phyloP scores from a whole-genome alignment of 2,329 filamentous ascomycete species.

The Xylaria hypoxylon region DNA sequence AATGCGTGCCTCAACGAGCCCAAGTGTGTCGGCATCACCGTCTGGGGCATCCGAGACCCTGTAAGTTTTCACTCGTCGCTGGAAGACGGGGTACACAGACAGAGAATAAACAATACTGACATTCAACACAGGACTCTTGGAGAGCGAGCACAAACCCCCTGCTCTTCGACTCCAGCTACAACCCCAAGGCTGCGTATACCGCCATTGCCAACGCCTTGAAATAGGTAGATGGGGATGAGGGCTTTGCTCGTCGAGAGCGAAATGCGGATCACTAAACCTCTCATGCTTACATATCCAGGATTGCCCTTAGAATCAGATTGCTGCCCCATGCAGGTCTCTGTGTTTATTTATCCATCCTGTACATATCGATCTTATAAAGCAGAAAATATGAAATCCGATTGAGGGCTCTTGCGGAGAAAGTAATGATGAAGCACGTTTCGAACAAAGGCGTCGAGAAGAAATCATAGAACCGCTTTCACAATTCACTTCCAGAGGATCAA shows the following conservation, averaged over 20 bases:
- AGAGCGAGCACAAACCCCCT: slow-evolving; percentile 62
- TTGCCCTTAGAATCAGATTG: not conserved
- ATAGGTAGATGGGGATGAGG: not conserved
- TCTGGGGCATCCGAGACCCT: slow-evolving; percentile 66
- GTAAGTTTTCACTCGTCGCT: slow-evolving; percentile 47
- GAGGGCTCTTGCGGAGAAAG: not conserved
- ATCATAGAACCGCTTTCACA: not conserved
- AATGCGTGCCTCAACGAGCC: slow-evolving; percentile 68
- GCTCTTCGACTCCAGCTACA: slow-evolving; percentile 64
- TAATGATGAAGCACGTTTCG: not conserved
- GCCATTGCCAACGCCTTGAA: slow-evolving; percentile 53
- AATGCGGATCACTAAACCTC: not conserved
- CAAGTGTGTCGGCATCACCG: slow-evolving; percentile 74
- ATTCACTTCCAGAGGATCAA: not conserved
- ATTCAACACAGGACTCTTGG: slow-evolving; percentile 60
- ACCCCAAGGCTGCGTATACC: slow-evolving; percentile 64
- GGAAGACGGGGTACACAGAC: not conserved
- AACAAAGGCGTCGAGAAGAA: not conserved
- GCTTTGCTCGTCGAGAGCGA: not conserved
- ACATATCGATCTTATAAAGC: slow-evolving; percentile 22
- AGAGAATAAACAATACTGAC: slow-evolving; percentile 11
- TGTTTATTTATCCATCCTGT: slow-evolving; percentile 23
- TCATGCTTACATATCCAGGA: not conserved
- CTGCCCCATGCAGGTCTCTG: not conserved
- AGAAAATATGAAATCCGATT: slow-evolving; percentile 3